Percentiles rank a stretch among this genome's conserved stretches.
These are phyloP conservation scores for Ceratobasidium sp. DNA, from an alignment of 1,284 basidiomycete species.

Conservation along the genomic window DNA sequence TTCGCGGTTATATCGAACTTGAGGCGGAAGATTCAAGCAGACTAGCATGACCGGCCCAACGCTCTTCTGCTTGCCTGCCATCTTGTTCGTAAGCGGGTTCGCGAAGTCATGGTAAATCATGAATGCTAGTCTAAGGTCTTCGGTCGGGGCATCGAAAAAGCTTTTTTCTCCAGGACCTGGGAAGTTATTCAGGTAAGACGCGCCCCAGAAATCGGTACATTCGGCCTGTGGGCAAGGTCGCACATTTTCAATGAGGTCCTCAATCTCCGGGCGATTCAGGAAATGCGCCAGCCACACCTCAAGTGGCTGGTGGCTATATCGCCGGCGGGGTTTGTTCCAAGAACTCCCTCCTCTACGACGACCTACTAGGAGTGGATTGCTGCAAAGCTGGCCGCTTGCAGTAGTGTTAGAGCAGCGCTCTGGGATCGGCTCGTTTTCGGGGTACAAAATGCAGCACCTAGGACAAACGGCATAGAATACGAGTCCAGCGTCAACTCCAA, in stretches of 20 bases:
- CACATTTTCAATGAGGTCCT: conserved; percentile 25
- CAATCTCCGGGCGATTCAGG: conserved; percentile 28
- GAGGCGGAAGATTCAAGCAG: conserved; percentile 59
- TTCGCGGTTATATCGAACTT: conserved; percentile 56
- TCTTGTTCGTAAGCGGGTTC: conserved; percentile 57
- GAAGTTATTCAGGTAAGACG: conserved; percentile 52
- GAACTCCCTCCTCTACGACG: background rate
- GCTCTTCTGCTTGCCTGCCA: conserved; percentile 55
- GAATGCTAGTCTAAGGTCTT: conserved; percentile 53
- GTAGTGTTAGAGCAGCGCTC: background rate
- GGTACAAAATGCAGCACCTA: conserved; percentile 6
- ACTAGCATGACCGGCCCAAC: conserved; percentile 58
- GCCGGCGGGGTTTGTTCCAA: background rate
- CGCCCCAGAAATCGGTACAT: conserved; percentile 53
- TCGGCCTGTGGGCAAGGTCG: background rate
- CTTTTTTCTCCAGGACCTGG: conserved; percentile 50
- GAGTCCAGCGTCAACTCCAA: background rate
- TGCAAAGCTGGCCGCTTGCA: background rate
- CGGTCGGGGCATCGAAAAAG: conserved; percentile 48
- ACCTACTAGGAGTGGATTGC: background rate
- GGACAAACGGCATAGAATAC: conserved; percentile 17
- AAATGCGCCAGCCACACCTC: conserved; percentile 26
- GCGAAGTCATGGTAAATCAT: conserved; percentile 59
- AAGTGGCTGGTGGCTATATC: conserved; percentile 19
- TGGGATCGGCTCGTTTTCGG: background rate